Evolutionary conservation across 2,329 filamentous ascomycete species (phyloP).

Genomic region (Alternaria consortialis): DNA sequence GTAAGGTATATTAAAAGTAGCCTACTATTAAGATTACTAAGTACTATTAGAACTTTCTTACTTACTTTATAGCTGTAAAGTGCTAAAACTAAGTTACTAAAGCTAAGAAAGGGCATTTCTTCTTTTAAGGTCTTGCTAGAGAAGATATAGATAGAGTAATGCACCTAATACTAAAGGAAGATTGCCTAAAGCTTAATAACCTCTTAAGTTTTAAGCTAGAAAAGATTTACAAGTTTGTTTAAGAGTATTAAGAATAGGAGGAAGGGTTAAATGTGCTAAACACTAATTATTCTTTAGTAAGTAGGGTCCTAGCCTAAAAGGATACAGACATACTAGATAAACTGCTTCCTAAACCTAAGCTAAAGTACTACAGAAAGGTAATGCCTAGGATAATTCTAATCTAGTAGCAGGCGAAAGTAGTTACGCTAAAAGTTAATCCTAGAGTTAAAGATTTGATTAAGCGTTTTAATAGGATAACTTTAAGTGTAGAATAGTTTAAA

Average conservation of each 20-base stretch:
- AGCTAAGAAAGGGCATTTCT: not conserved
- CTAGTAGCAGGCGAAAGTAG: no score
- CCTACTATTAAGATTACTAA: not conserved
- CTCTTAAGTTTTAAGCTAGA: no score
- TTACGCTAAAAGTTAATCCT: no score
- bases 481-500: not conserved
- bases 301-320: not conserved
- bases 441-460: not conserved
- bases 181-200: no score
- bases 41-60: not conserved
- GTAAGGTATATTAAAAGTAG: not conserved
- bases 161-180: not conserved
- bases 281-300: not conserved
- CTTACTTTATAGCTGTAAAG: not conserved
- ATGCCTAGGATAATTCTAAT: no score
- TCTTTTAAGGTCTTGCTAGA: not conserved
- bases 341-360: no score
- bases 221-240: not conserved
- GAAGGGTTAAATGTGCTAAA: not conserved
- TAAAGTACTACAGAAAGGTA: no score
- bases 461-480: not conserved
- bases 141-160: not conserved
- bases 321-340: not conserved
- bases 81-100: not conserved
- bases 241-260: not conserved